Percentiles rank a stretch among this genome's conserved stretches.
These are phyloP conservation scores for Neocatenulostroma microsporum DNA, from an alignment of 2,329 filamentous ascomycete genomes.

Conservation along the genomic window DNA sequence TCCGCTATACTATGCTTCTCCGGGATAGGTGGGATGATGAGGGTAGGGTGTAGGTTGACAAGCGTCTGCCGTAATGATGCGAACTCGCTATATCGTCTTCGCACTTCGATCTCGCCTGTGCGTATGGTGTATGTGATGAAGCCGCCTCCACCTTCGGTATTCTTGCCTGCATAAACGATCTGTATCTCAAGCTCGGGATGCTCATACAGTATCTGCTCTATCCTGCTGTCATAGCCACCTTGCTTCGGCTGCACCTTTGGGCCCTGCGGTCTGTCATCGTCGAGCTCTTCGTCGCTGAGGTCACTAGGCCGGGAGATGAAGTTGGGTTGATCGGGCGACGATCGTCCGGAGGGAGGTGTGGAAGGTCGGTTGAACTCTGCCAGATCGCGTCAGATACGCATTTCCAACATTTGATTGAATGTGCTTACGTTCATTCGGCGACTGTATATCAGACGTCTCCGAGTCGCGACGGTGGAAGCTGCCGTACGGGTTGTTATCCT, in stretches of 20 bases:
- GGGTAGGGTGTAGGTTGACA: conserved; percentile 83
- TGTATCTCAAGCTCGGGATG: conserved; percentile 82
- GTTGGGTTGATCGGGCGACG: conserved; percentile 59
- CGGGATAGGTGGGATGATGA: conserved; percentile 93
- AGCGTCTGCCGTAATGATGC: conserved; percentile 82
- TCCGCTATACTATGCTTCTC: conserved; percentile 99
- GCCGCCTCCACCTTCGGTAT: conserved; percentile 78
- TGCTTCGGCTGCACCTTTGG: conserved; percentile 55
- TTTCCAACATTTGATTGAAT: too few species aligned
- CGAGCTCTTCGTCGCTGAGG: conserved; percentile 53
- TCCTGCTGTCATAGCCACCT: conserved; percentile 85
- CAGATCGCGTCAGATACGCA: too few species aligned
- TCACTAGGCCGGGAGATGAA: conserved; percentile 47
- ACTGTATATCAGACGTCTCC: conserved; percentile 53
- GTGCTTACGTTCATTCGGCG: conserved; percentile 23
- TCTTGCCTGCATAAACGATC: conserved; percentile 94
- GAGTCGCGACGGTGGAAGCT: conserved; percentile 86
- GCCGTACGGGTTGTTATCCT: conserved; percentile 96
- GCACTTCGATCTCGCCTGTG: conserved; percentile 90
- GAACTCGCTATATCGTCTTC: conserved; percentile 93
- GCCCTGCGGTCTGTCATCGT: conserved; percentile 40
- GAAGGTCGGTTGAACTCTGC: conserved; percentile 52
- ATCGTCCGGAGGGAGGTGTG: conserved; percentile 63
- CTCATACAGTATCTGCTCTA: conserved; percentile 96
- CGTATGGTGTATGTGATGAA: conserved; percentile 97